Base-by-base conservation (phyloP, 805 yeast species). In the Nakazawaea ernobii region DNA sequence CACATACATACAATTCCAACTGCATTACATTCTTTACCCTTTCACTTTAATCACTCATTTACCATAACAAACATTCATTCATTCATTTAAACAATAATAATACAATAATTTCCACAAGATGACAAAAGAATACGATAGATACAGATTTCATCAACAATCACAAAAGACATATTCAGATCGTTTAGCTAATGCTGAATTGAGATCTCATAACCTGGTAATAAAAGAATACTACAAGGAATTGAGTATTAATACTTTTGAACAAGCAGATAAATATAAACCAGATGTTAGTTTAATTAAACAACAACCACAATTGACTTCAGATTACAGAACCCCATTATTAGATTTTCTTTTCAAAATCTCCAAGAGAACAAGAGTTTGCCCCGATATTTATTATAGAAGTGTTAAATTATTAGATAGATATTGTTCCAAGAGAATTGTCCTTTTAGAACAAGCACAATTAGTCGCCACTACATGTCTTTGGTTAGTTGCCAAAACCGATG, bases 381-480 rank as follows among this genome's bases (percentile, higher is more conserved):
- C 86, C 59, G 73, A 81, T 62, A 74, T 84, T 49, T 73, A 80
- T 65, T 71, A 78, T 73, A 70, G 77, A 48, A 75, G 85, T 0
- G 80, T 84, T 35, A 77, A 80, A 51, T 69, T 87, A 42, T 81
- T 88, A 52, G 96, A 88, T 61, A 74, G 96, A 46, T 88, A 88
- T 67, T 84, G 92, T 58, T 82, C 91, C 49, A 82, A 80, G 56
- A 72, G 96, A 53, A 77, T 86, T 6, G 88, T 89, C 1, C 70
- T 84, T 49, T 73, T 79, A 50, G 86, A 83, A 42, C 96, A 87
- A 66, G 79, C 86, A 41, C 94, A 87, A 64, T 73, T 88, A 41
- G 89, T 88, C 8, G 84, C 88, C 15, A 82, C 90, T 42, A 84
- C 94, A 8, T 87, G 94, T 55, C 69, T 88, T 30, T 88, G 96